phyloP scores from a whole-genome alignment of 2,329 filamentous ascomycete species.

The Penicillium brevicompactum region DNA sequence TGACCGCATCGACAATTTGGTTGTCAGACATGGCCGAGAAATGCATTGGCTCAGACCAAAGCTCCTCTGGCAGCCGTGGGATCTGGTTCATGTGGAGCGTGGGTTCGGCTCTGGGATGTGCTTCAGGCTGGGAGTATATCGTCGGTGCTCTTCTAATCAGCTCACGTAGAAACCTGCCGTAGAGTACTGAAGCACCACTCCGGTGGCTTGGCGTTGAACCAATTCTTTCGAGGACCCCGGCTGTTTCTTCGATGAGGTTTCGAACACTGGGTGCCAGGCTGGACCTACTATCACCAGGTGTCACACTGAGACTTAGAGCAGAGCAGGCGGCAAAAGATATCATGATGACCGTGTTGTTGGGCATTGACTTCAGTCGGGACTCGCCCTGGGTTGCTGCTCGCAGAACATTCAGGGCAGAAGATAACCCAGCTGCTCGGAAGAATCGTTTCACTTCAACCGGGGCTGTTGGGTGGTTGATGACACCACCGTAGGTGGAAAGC shows the following conservation, averaged over 20 bases:
- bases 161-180: constrained; percentile 59
- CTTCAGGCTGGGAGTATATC: constrained; percentile 15
- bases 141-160: constrained; percentile 44
- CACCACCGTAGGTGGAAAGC: constrained; percentile 72
- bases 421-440: constrained; percentile 71
- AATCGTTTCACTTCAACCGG: constrained; percentile 71
- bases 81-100: constrained; percentile 13
- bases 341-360: constrained; percentile 78
- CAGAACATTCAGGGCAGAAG: constrained; percentile 73
- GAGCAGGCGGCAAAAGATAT: constrained; percentile 74
- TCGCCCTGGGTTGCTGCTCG: constrained; percentile 73
- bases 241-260: constrained; percentile 67
- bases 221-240: constrained; percentile 68
- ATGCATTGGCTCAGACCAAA: constrained; percentile 58
- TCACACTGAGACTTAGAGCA: constrained; percentile 64
- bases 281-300: constrained; percentile 57
- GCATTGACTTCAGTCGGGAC: constrained; percentile 70
- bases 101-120: constrained; percentile 12
- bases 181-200: constrained; percentile 65
- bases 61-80: constrained; percentile 29
- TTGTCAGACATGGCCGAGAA: constrained; percentile 72
- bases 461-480: constrained; percentile 74
- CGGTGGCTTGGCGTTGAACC: constrained; percentile 67
- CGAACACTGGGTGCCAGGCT: constrained; percentile 65
- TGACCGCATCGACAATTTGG: constrained; percentile 67